Percentiles rank a stretch among this genome's conserved stretches.
Conservation (phyloP, 148 eudicot species). For the Talinum fruticosum region DNA sequence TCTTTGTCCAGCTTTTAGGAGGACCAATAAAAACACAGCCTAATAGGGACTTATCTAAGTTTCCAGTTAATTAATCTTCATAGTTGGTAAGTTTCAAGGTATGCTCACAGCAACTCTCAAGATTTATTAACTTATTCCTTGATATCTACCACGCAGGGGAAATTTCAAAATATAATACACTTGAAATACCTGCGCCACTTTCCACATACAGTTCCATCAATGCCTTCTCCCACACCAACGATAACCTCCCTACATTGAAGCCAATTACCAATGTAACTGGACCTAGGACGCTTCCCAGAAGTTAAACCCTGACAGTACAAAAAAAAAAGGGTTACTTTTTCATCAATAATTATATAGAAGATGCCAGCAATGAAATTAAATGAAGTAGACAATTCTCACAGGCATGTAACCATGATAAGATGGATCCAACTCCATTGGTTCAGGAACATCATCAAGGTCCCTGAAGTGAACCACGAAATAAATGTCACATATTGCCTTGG, state of each 20-base stretch:
- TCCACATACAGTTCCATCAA: slow-evolving; percentile 75
- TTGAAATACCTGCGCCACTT: slow-evolving; percentile 91
- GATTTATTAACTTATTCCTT: background rate
- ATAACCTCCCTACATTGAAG: slow-evolving; percentile 75
- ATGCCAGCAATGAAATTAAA: slow-evolving; percentile 4
- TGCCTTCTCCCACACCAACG: slow-evolving; percentile 47
- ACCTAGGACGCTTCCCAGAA: slow-evolving; percentile 39
- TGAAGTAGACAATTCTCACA: slow-evolving; percentile 40
- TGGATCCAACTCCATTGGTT: slow-evolving; percentile 46
- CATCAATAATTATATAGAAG: background rate
- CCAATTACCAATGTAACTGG: slow-evolving; percentile 81
- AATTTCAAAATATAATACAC: background rate
- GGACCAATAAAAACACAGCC: background rate
- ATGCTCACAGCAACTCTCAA: background rate
- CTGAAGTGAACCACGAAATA: slow-evolving; percentile 44
- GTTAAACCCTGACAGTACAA: slow-evolving; percentile 37
- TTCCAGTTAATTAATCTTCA: background rate
- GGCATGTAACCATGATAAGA: slow-evolving; percentile 28
- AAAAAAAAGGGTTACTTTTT: background rate
- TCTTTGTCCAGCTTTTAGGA: background rate
- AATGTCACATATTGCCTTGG: background rate
- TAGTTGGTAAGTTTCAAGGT: background rate
- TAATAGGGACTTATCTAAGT: background rate
- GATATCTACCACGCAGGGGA: background rate
- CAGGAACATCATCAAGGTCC: slow-evolving; percentile 35